phyloP scores from a whole-genome alignment of 2,329 filamentous ascomycete genomes.

The Penicillium vulpinum region DNA sequence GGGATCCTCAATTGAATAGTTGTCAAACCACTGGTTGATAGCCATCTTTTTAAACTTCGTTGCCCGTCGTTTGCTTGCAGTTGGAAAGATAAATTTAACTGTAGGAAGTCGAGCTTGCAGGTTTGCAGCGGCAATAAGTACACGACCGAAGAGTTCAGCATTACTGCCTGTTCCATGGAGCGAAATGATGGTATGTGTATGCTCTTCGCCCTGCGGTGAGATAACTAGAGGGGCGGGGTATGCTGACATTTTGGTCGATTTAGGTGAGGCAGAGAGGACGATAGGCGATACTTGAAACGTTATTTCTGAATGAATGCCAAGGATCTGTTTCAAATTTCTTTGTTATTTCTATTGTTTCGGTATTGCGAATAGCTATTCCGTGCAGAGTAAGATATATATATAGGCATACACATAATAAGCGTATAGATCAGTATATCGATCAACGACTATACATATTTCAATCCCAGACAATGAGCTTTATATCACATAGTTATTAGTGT shows the following conservation, averaged over 20 bases:
- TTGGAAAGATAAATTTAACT: constrained; percentile 55
- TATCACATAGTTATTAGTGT: background rate
- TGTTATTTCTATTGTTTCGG: background rate
- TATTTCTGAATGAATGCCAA: background rate
- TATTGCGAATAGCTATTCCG: background rate
- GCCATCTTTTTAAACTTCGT: constrained; percentile 44
- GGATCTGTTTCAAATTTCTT: background rate
- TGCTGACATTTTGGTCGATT: background rate
- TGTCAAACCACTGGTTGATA: constrained; percentile 57
- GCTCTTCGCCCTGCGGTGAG: background rate
- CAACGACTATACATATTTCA: background rate
- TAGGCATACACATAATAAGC: background rate
- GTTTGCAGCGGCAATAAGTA: constrained; percentile 30
- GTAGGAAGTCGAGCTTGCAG: constrained; percentile 21
- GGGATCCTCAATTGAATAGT: constrained; percentile 45
- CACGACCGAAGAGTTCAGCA: constrained; percentile 36
- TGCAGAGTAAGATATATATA: background rate
- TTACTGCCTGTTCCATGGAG: constrained; percentile 43
- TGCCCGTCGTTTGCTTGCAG: constrained; percentile 48
- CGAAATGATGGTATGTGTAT: constrained; percentile 14
- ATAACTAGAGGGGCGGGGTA: constrained; percentile 8
- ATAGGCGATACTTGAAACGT: background rate
- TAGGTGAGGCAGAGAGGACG: background rate
- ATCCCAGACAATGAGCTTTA: background rate
- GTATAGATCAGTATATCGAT: background rate